A percentile compares a stretch with the other conserved stretches of the same genome.
Evolutionary conservation across 768 basidiomycete genomes (phyloP).

Genomic region (Russula sp.): DNA sequence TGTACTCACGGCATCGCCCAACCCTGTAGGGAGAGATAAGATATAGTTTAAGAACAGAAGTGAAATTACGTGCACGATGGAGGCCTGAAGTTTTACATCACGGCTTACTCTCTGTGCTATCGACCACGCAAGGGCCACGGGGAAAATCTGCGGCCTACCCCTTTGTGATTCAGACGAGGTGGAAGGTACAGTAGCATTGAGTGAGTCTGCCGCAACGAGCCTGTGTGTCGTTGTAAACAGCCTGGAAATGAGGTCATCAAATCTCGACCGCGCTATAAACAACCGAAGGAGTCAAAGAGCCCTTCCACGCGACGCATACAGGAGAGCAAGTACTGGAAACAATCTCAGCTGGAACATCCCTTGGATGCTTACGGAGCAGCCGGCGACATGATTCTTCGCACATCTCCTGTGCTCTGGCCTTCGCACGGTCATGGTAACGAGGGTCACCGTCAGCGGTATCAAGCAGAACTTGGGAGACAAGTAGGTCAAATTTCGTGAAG

Average conservation of each 20-base stretch:
- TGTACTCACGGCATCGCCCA: slow-evolving; percentile 5
- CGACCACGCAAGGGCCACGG: not conserved
- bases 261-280: not conserved
- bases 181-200: no score
- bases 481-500: slow-evolving; percentile 10
- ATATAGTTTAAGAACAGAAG: not conserved
- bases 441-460: not conserved
- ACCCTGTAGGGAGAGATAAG: not conserved
- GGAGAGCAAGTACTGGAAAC: slow-evolving; percentile 2
- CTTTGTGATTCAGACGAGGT: not conserved
- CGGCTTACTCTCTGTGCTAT: not conserved
- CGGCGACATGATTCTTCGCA: not conserved
- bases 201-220: not conserved
- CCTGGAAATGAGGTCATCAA: not conserved
- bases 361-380: not conserved
- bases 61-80: slow-evolving; percentile 3
- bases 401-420: not conserved
- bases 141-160: not conserved
- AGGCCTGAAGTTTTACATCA: not conserved
- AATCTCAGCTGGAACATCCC: slow-evolving; percentile 4
- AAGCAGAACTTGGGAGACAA: not conserved
- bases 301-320: not conserved
- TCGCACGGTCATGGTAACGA: not conserved
- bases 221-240: not conserved
- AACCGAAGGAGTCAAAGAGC: not conserved